Percentiles rank a stretch among this genome's conserved stretches.
Conservation (phyloP, 306 rosid genomes). For the Rubus parviflorus region DNA sequence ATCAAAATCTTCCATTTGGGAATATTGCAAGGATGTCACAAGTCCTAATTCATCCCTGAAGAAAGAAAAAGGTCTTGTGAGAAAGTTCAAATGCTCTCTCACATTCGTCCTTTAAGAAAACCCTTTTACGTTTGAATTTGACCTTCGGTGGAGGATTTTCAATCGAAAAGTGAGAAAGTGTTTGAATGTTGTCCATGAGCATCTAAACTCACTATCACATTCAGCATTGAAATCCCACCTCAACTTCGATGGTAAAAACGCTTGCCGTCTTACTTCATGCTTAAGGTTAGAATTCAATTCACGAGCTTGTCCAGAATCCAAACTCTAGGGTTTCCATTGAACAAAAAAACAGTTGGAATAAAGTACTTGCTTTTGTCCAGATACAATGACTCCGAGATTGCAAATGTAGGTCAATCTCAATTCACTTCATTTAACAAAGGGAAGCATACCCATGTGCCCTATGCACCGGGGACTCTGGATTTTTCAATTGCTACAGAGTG, state of each 20-base stretch:
- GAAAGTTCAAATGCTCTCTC: too few relatives aligned
- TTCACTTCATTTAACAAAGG: background rate
- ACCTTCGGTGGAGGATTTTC: too few relatives aligned
- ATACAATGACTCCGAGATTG: background rate
- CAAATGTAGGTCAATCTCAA: background rate
- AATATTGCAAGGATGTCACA: background rate
- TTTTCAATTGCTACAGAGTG: background rate
- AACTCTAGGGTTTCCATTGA: background rate
- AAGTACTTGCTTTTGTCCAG: background rate
- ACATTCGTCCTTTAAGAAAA: too few relatives aligned
- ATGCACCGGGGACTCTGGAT: background rate
- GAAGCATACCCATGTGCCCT: conserved; percentile 18
- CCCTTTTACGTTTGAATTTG: too few relatives aligned
- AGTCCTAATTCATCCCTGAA: too few relatives aligned
- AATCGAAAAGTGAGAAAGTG: too few relatives aligned
- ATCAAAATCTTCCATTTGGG: background rate
- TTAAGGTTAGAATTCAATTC: background rate
- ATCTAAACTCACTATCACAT: too few relatives aligned
- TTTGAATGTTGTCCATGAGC: too few relatives aligned
- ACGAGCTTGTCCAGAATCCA: background rate
- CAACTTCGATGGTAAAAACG: too few relatives aligned
- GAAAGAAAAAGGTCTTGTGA: too few relatives aligned
- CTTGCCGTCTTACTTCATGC: background rate
- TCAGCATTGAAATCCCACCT: background rate
- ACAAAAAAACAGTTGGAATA: background rate